Percentiles rank a stretch among this genome's conserved stretches.
phyloP scores from a whole-genome alignment of 2,329 filamentous ascomycete species.

The Sporothrix globosa region DNA sequence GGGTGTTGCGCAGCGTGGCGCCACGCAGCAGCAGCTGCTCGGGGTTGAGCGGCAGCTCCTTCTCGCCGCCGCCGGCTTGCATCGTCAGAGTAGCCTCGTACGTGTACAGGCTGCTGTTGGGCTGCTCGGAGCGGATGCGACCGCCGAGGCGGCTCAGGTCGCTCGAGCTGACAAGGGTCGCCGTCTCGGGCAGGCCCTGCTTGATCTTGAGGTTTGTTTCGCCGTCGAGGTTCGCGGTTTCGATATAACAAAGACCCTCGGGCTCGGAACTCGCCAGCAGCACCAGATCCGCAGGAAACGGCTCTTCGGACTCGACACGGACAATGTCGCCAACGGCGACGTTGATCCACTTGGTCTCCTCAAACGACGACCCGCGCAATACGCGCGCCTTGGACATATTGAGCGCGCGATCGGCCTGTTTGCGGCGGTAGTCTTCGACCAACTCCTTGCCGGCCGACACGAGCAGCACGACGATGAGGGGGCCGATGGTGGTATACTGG shows the following conservation, averaged over 20 bases:
- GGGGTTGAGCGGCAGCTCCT: slow-evolving; percentile 84
- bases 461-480: slow-evolving; percentile 83
- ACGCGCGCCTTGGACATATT: slow-evolving; percentile 87
- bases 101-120: slow-evolving; percentile 97
- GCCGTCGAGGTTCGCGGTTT: slow-evolving; percentile 95
- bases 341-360: slow-evolving; percentile 90
- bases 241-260: slow-evolving; percentile 96
- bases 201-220: slow-evolving; percentile 99
- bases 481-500: slow-evolving; percentile 92
- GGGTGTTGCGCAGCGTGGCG: slow-evolving; percentile 91
- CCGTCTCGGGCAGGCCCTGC: slow-evolving; percentile 92
- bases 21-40: slow-evolving; percentile 93
- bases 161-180: slow-evolving; percentile 79
- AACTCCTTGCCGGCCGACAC: slow-evolving; percentile 96
- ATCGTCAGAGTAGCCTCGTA: slow-evolving; percentile 96
- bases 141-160: slow-evolving; percentile 86
- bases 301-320: slow-evolving; percentile 89
- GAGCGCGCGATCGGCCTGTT: slow-evolving; percentile 80
- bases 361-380: slow-evolving; percentile 79
- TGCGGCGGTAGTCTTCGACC: slow-evolving; percentile 89
- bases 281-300: slow-evolving; percentile 92
- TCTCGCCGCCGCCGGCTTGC: slow-evolving; percentile 86
- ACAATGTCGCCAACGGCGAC: slow-evolving; percentile 91
- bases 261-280: slow-evolving; percentile 93
- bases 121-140: slow-evolving; percentile 89